These are phyloP conservation scores for Ganoderma multipileum DNA, from an alignment of 1,284 basidiomycete genomes.

Conservation along the genomic window DNA sequence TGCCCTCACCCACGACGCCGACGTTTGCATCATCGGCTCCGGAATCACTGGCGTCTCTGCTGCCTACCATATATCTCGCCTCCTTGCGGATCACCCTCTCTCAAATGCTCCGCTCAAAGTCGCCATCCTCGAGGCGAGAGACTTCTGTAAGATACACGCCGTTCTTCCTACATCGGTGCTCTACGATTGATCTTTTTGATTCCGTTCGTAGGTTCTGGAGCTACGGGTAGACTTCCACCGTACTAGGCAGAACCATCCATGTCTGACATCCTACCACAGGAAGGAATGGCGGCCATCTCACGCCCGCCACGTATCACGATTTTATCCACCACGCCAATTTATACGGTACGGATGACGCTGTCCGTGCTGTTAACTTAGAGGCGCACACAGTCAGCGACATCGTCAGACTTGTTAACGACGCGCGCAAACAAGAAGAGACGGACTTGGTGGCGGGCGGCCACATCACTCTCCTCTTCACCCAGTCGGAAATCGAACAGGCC, in stretches of 20 bases:
- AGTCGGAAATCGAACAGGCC: conserved; percentile 47
- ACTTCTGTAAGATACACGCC: conserved; percentile 67
- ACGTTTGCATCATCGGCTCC: conserved; percentile 79
- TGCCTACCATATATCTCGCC: conserved; percentile 67
- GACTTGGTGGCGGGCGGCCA: conserved; percentile 72
- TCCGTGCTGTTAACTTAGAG: conserved; percentile 64
- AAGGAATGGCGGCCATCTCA: conserved; percentile 81
- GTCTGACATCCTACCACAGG: conserved; percentile 47
- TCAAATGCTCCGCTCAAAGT: conserved; percentile 47
- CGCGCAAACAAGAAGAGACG: conserved; percentile 54
- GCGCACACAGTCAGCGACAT: conserved; percentile 59
- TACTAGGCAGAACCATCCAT: neutral
- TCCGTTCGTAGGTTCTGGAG: conserved; percentile 68
- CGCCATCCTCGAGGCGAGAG: conserved; percentile 75
- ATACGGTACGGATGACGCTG: conserved; percentile 62
- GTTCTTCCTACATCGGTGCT: neutral
- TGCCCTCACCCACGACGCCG: conserved; percentile 59
- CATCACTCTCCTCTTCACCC: conserved; percentile 56
- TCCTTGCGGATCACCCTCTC: conserved; percentile 40
- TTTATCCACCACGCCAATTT: conserved; percentile 48
- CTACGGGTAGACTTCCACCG: conserved; percentile 59
- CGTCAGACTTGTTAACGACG: conserved; percentile 53
- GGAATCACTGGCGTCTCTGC: conserved; percentile 79
- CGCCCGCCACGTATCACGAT: conserved; percentile 53
- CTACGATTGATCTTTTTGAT: neutral